A percentile compares a stretch with the other conserved stretches of the same genome.
Evolutionary conservation across 495 filamentous ascomycete genomes (phyloP).

Genomic region (Elasticomyces elasticus): DNA sequence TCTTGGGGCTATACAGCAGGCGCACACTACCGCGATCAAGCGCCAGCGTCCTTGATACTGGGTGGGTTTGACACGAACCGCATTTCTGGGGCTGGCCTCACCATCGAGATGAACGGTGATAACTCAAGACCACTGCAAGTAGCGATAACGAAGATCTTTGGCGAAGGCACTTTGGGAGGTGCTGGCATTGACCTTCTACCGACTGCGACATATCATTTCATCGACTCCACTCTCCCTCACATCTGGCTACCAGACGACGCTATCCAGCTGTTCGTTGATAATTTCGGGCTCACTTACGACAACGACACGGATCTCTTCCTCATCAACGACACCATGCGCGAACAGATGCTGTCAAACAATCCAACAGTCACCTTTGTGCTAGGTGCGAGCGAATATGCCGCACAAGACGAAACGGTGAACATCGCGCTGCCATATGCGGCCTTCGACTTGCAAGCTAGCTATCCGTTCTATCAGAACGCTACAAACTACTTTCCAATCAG

Average conservation of each 20-base stretch:
- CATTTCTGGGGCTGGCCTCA: conserved; percentile 19
- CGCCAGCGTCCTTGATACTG: conserved; percentile 25
- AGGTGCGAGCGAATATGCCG: background rate
- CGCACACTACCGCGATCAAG: conserved; percentile 15
- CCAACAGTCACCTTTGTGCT: conserved; percentile 29
- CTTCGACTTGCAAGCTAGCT: conserved; percentile 16
- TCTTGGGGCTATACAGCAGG: conserved; percentile 32
- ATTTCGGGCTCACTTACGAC: conserved; percentile 31
- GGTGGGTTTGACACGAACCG: conserved; percentile 31
- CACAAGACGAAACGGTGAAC: conserved; percentile 19
- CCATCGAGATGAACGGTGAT: conserved; percentile 20
- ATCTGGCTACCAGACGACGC: conserved; percentile 29
- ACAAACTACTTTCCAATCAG: conserved; percentile 19
- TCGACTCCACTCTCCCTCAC: conserved; percentile 30
- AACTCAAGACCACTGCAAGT: conserved; percentile 24
- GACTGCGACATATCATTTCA: conserved; percentile 21
- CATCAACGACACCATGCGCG: conserved; percentile 28
- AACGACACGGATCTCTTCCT: conserved; percentile 25
- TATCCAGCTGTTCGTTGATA: conserved; percentile 27
- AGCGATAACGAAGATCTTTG: conserved; percentile 27
- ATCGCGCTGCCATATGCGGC: conserved; percentile 17
- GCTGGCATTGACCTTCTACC: conserved; percentile 2
- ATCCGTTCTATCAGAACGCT: conserved; percentile 9
- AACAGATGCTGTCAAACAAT: conserved; percentile 21
- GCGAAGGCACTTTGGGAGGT: conserved; percentile 20